Conservation (phyloP, 306 rosid genomes). For the Geum urbanum region DNA sequence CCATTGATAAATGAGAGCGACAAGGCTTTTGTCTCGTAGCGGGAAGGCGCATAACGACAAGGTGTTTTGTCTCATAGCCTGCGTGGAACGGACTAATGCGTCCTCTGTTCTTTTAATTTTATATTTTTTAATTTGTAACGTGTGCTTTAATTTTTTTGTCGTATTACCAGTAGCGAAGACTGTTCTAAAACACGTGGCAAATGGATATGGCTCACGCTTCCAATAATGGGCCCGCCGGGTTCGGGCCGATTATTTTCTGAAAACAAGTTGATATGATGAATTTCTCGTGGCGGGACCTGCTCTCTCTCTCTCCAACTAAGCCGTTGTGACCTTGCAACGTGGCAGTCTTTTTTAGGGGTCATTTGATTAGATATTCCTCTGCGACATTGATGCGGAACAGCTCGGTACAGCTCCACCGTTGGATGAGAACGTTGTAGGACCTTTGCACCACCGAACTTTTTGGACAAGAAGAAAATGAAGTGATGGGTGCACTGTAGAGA, state of each 20-base stretch:
- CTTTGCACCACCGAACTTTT: too few relatives aligned
- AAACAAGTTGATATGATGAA: slow-evolving; percentile 43
- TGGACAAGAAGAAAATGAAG: neutral
- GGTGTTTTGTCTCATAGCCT: slow-evolving; percentile 53
- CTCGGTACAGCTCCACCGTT: slow-evolving; percentile 27
- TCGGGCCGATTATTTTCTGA: slow-evolving; percentile 18
- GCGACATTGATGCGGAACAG: slow-evolving; percentile 27
- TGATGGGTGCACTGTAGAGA: slow-evolving; percentile 1
- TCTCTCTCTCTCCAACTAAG: neutral
- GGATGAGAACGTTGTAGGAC: neutral
- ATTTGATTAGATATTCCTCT: slow-evolving; percentile 28
- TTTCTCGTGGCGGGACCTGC: slow-evolving; percentile 14
- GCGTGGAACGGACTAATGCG: neutral
- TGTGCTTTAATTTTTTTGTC: slow-evolving; percentile 54
- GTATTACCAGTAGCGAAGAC: slow-evolving; percentile 35
- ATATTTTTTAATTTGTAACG: neutral
- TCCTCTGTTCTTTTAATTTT: neutral
- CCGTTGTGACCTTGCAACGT: slow-evolving; percentile 27
- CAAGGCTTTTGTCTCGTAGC: slow-evolving; percentile 59
- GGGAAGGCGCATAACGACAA: slow-evolving; percentile 55
- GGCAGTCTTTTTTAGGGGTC: neutral
- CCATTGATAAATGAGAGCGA: slow-evolving; percentile 31
- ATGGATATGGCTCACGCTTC: slow-evolving; percentile 11
- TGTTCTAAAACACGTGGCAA: slow-evolving; percentile 42
- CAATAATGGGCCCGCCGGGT: too few relatives aligned